Conservation (phyloP, 495 filamentous ascomycete genomes). For the Neurospora cerealis region DNA sequence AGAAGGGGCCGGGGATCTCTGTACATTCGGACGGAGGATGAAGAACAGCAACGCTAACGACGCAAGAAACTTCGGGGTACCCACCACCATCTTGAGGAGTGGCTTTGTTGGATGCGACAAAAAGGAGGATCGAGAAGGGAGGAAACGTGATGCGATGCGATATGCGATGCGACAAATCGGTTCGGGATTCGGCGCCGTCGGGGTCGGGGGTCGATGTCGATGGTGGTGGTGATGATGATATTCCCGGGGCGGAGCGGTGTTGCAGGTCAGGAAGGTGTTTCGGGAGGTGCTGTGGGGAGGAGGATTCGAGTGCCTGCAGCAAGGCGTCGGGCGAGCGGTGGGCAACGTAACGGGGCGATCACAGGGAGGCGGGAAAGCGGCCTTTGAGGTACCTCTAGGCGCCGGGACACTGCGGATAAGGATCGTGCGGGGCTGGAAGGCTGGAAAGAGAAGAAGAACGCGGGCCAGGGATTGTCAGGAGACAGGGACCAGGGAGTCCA, state of each 20-base stretch:
- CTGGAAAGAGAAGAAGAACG: neutral
- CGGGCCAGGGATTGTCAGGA: neutral
- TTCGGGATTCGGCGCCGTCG: neutral
- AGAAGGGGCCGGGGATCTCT: neutral
- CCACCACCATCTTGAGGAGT: constrained; percentile 34
- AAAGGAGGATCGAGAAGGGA: neutral
- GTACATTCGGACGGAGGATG: neutral
- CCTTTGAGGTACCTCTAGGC: neutral
- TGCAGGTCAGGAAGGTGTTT: neutral
- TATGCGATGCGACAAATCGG: constrained; percentile 1
- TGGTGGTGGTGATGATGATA: neutral
- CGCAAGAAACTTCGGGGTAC: constrained; percentile 13
- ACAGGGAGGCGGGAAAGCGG: neutral
- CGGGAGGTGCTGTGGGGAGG: neutral
- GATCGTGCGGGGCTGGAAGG: neutral
- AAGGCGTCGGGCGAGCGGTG: neutral
- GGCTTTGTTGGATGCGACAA: neutral
- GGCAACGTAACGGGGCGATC: neutral
- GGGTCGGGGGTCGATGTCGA: neutral
- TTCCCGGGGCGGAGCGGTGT: neutral
- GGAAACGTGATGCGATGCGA: neutral
- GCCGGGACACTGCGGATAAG: neutral
- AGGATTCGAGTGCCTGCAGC: neutral
- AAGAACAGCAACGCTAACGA: constrained; percentile 1
- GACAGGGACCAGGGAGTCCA: neutral